These are phyloP conservation scores for Tagetes erecta DNA, from an alignment of 129 eudicot genomes.

Conservation along the genomic window DNA sequence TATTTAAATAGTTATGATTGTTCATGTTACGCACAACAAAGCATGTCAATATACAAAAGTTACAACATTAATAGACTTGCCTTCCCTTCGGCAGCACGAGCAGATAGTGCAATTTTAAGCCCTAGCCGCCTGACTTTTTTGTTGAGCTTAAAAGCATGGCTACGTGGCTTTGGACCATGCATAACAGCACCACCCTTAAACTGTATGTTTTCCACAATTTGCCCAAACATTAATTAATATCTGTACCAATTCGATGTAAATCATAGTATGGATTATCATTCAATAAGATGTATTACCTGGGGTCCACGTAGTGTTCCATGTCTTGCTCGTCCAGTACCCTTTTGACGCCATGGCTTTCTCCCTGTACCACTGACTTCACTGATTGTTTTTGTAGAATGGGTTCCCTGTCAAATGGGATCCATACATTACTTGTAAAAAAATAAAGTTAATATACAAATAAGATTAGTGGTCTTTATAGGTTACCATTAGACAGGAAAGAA, in stretches of 20 bases:
- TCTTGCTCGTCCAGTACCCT: conserved; percentile 95
- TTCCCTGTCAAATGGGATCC: conserved; percentile 53
- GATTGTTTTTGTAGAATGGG: conserved; percentile 91
- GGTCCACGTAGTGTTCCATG: conserved; percentile 83
- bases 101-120: conserved; percentile 82
- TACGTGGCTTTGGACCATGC: conserved; percentile 99
- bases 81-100: conserved; percentile 99
- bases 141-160: conserved; percentile 91
- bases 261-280: background rate
- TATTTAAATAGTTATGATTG: background rate
- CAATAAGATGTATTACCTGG: conserved; percentile 48
- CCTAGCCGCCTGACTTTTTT: conserved; percentile 88
- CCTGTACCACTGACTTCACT: conserved; percentile 98
- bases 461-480: background rate
- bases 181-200: conserved; percentile 75
- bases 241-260: background rate
- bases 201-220: conserved; percentile 57
- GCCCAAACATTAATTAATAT: conserved; percentile 13
- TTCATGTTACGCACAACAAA: background rate
- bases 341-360: conserved; percentile 86
- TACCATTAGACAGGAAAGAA: background rate
- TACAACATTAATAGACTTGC: conserved; percentile 40
- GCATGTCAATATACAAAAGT: background rate
- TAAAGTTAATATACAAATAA: background rate
- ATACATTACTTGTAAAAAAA: background rate